Base-by-base conservation (phyloP, 768 basidiomycete genomes). In the Heimioporus sp. region DNA sequence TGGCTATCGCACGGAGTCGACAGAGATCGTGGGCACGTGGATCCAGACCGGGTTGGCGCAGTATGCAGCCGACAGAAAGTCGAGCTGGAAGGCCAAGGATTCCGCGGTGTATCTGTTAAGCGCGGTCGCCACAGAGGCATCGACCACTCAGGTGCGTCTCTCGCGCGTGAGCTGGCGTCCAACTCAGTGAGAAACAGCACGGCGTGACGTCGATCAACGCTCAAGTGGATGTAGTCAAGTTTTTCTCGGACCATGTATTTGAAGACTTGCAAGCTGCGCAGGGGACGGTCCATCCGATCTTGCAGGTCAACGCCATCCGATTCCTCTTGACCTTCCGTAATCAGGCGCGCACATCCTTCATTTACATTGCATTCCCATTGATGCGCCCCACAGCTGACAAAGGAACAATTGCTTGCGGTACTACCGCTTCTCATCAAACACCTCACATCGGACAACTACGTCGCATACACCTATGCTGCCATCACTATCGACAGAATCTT, bases 401-500 rank as follows among this genome's bases (percentile, higher is more conserved):
- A 98, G 73, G 82, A 87, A 15, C 96, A 99, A 78, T 77, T 98
- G 10, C 78, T 95, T 9, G 86, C 91, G 2, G 96, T 98, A 19
- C 73, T 98, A 2, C 97, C 96, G 0, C 77, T 91, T 17, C 82
- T 98, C 10, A 81, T 87, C 24, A 84, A 78, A 12, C 95, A 96
- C 66, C 83, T 98, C 32, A 73, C 76, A 6, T 92, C 91, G 17
- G 74, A 79, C 46, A 92, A 93, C 65, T 95, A 92, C 70, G 96
- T 98, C 43, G 87, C 89, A 21, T 96, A 90, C 62, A 95, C 96
- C 0, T 98, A 98, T 69, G 93, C 95, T 10, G 95, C 97, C 16
- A 94, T 98, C 61, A 92, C 95, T n/a, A 95, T 99, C 64, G 97
- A 99, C 64, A 82, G 94, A 8, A 86, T 98, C 48, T 72, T 99